Evolutionary conservation across 306 rosid genomes (phyloP), one percentile per base, ranked within the genome.

Genomic region (Cucurbita argyrosperma): DNA sequence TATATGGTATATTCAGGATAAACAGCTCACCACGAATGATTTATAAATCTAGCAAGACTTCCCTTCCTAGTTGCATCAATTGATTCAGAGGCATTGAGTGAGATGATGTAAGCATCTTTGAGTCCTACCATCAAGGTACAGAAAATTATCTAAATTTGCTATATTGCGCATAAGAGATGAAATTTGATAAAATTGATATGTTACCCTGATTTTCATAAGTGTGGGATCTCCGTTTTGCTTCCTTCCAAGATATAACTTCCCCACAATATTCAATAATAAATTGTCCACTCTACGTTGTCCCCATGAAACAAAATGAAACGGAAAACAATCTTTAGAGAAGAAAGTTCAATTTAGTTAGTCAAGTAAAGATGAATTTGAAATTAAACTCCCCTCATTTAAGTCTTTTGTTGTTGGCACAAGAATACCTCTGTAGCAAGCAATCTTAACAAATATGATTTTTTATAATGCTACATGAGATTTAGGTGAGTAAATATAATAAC

Each of bases 61-160:
- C 98, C 97, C 82, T 90, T 94, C 80, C 81, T 85, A 47, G 97
- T 90, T 74, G 98, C 98, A 89, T 94, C 98, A 71, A 94, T 90
- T 14, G 97, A 89, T 79, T 94, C 97, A 52, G 92, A 89, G 15
- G 87, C 89, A 83, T 94, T 87, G 52, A 94, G 98, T 83, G 82
- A 89, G 76, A 94, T 94, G 74, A 90, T 94, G 79, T 80, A 94
- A 58, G 97, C 96, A 89, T 94, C 98, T 79, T 75, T 88, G 76
- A 94, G 84, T 77, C 96, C 98, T 93, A 90, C 26, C 85, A 87
- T 72, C 80, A 74, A 71, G 71, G 72, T 39, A 82, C 60, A 77
- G 12, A 55, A 53, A 62, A 84, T 51, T 58, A 70, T 56, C 58
- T 69, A 76, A 66, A 52, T 75, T 62, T 57, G 61, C 49, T 50